These are phyloP conservation scores for Globisporangium rhizosaccharum DNA, from an alignment of 352 stramenopile genomes.

Conservation along the genomic window DNA sequence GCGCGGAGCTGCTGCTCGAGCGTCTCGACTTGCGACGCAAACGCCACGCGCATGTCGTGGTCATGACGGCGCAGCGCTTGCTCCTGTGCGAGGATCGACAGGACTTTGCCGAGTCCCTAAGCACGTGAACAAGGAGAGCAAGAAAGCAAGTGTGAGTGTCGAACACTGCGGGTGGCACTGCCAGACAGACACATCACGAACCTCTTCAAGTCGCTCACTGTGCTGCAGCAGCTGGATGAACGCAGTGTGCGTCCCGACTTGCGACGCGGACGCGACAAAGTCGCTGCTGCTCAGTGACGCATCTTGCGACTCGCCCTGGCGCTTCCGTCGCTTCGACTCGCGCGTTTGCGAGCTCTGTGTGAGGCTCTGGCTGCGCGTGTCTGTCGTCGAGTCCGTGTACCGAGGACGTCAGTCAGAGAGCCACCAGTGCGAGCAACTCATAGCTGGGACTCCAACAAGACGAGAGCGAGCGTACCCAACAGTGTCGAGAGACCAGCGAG, in stretches of 20 bases:
- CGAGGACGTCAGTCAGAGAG: background rate
- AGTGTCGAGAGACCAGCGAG: no score
- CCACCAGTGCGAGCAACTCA: background rate
- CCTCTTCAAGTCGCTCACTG: constrained; percentile 13
- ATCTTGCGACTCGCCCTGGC: constrained; percentile 5
- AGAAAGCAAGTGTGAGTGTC: background rate
- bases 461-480: background rate
- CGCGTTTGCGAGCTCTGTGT: constrained; percentile 1
- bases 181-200: background rate
- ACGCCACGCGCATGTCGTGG: constrained; percentile 6
- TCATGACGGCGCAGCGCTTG: constrained; percentile 23
- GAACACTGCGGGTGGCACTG: background rate
- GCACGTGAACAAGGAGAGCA: background rate
- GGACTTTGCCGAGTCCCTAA: constrained; percentile 21
- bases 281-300: constrained; percentile 5
- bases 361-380: background rate
- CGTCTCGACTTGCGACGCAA: constrained; percentile 14
- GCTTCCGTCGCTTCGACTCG: constrained; percentile 9
- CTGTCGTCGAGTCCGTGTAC: background rate
- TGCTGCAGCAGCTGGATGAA: constrained; percentile 27
- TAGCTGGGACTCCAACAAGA: background rate
- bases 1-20: constrained; percentile 21
- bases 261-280: constrained; percentile 1
- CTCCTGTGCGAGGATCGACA: constrained; percentile 25
- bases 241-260: constrained; percentile 20